A percentile compares a stretch with the other conserved stretches of the same genome.
phyloP scores from a whole-genome alignment of 306 rosid genomes.

The Vachellia pachyceras region DNA sequence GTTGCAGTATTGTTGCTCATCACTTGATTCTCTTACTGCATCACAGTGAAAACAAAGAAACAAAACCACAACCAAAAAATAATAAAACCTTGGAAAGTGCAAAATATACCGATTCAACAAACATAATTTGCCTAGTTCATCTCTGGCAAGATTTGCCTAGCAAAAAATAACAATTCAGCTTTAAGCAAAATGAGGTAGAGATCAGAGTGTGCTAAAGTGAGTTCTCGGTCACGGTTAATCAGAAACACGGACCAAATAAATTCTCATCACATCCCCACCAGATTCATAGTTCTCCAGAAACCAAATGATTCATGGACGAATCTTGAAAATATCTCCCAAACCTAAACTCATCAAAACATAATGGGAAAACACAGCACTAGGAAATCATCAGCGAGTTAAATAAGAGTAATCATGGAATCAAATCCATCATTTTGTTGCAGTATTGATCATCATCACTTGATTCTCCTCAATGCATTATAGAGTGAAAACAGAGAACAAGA shows the following conservation, averaged over 20 bases:
- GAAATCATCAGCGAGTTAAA: neutral
- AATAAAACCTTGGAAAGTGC: too few relatives aligned
- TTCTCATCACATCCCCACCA: conserved; percentile 22
- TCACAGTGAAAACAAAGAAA: neutral
- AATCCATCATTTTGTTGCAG: conserved; percentile 27
- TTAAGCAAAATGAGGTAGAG: too few relatives aligned
- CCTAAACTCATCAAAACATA: neutral
- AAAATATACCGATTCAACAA: too few relatives aligned
- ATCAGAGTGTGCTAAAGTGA: too few relatives aligned
- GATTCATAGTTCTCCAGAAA: neutral
- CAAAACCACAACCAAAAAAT: too few relatives aligned
- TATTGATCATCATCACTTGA: conserved; percentile 6
- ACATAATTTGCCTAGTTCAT: too few relatives aligned
- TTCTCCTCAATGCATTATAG: neutral
- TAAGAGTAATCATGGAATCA: neutral
- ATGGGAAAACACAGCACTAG: neutral
- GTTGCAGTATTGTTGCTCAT: conserved; percentile 18
- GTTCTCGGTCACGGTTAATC: neutral
- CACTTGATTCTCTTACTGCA: neutral
- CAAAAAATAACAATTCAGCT: neutral
- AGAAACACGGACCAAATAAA: conserved; percentile 33
- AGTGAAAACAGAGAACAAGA: neutral
- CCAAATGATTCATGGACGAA: neutral
- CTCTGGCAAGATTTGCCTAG: too few relatives aligned
- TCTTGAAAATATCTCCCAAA: too few relatives aligned